phyloP scores from a whole-genome alignment of 78 protist species.

The Planoprotostelium fungivorum region DNA sequence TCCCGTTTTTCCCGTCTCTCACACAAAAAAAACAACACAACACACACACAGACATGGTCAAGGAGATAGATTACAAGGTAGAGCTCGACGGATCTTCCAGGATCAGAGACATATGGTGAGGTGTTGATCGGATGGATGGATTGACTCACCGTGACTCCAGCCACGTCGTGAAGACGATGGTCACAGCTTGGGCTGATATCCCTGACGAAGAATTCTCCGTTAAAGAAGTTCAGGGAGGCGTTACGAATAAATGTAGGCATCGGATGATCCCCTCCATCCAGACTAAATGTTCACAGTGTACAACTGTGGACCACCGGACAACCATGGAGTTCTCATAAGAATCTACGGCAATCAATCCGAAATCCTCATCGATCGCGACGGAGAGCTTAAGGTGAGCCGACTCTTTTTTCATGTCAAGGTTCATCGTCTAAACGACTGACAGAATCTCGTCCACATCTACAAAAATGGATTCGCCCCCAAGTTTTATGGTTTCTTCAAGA shows the following conservation, averaged over 20 bases:
- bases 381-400: slow-evolving; percentile 47
- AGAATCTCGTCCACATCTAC: not conserved
- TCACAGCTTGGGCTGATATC: no score
- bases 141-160: no score
- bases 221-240: slow-evolving; percentile 46
- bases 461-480: slow-evolving; percentile 61
- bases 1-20: no score
- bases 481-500: slow-evolving; percentile 58
- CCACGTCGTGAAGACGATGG: no score
- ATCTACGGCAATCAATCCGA: slow-evolving; percentile 59
- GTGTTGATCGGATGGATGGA: no score
- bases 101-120: no score
- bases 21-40: no score
- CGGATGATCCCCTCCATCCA: not conserved
- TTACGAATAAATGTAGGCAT: slow-evolving; percentile 48
- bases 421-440: not conserved
- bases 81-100: no score
- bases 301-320: not conserved
- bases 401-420: slow-evolving; percentile 26
- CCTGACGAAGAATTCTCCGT: slow-evolving; percentile 38
- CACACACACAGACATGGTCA: no score
- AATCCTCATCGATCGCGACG: slow-evolving; percentile 54
- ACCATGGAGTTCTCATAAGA: slow-evolving; percentile 39
- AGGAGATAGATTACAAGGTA: no score
- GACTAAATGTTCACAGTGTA: not conserved